These are phyloP conservation scores for Alternaria arbusti DNA, from an alignment of 2,329 filamentous ascomycete genomes.

Conservation along the genomic window DNA sequence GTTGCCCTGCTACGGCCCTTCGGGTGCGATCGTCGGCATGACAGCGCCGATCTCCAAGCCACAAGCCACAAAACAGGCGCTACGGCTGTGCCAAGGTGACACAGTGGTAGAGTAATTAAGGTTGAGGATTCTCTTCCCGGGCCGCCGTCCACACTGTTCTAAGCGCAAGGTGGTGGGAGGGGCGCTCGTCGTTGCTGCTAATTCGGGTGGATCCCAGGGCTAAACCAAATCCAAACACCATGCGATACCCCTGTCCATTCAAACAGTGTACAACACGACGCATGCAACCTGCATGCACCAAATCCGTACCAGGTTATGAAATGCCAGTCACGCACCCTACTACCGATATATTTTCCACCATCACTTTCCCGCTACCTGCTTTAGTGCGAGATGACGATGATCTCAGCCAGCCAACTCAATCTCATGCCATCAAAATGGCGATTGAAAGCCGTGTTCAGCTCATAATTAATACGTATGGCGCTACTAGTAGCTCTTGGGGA, in stretches of 20 bases:
- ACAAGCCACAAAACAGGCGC: conserved; percentile 6
- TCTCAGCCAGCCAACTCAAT: conserved; percentile 6
- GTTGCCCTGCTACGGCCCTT: conserved; percentile 12
- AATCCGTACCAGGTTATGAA: conserved; percentile 16
- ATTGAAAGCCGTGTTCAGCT: conserved; percentile 10
- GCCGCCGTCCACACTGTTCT: conserved; percentile 22
- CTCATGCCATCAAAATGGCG: conserved; percentile 14
- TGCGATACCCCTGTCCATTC: conserved; percentile 22
- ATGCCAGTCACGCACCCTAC: conserved; percentile 10
- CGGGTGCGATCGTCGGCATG: conserved; percentile 20
- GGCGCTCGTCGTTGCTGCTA: conserved; percentile 30
- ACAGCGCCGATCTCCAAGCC: conserved; percentile 18
- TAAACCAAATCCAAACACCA: conserved; percentile 33
- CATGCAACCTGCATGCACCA: conserved; percentile 14
- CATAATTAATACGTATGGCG: conserved; percentile 14
- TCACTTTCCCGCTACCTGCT: conserved; percentile 12
- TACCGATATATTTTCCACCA: conserved; percentile 10
- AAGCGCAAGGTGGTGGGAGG: conserved; percentile 25
- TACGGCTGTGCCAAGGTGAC: conserved; percentile 7
- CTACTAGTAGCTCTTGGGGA: not conserved
- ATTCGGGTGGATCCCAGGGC: conserved; percentile 20
- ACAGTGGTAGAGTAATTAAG: conserved; percentile 30
- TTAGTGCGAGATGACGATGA: conserved; percentile 18
- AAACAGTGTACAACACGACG: conserved; percentile 5
- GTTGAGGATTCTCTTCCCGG: conserved; percentile 27